Conservation (phyloP, 116 monocot species). For the Iris pallida region DNA sequence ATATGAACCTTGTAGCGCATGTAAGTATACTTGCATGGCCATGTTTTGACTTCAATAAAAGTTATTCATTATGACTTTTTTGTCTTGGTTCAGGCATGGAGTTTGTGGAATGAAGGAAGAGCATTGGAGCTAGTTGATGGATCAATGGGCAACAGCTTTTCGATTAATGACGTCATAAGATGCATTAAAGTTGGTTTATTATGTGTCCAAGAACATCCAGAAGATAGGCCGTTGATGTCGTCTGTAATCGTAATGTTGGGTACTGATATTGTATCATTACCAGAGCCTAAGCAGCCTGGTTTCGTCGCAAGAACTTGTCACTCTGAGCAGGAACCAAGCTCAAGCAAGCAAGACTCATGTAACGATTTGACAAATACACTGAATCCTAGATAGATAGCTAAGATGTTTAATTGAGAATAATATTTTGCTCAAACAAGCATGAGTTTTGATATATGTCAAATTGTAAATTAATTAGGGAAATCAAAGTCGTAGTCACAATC, state of each 20-base stretch:
- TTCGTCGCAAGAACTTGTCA: slow-evolving; percentile 7
- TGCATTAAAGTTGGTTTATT: slow-evolving; percentile 27
- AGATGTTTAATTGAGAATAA: no score
- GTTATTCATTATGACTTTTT: no score
- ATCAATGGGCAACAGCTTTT: slow-evolving; percentile 1
- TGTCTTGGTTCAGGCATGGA: slow-evolving; percentile 25
- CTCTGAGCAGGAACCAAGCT: no score
- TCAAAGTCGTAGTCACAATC: no score
- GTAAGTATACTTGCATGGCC: slow-evolving; percentile 13
- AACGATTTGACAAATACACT: no score
- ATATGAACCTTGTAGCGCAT: slow-evolving; percentile 22
- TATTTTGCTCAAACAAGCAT: no score
- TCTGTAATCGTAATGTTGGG: slow-evolving; percentile 18
- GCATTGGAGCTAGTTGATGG: slow-evolving; percentile 17
- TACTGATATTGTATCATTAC: neutral
- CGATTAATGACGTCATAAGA: slow-evolving; percentile 3
- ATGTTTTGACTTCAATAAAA: neutral
- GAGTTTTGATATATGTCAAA: no score
- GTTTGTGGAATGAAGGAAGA: slow-evolving; percentile 17
- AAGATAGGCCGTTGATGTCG: slow-evolving; percentile 22
- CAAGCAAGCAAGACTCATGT: no score
- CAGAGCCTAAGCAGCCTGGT: slow-evolving; percentile 17
- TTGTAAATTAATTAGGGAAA: no score
- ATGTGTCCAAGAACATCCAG: slow-evolving; percentile 33
- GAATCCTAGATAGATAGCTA: no score